phyloP scores from a whole-genome alignment of 1,139 yeast genomes.

The Suhomyces ambrosiae region DNA sequence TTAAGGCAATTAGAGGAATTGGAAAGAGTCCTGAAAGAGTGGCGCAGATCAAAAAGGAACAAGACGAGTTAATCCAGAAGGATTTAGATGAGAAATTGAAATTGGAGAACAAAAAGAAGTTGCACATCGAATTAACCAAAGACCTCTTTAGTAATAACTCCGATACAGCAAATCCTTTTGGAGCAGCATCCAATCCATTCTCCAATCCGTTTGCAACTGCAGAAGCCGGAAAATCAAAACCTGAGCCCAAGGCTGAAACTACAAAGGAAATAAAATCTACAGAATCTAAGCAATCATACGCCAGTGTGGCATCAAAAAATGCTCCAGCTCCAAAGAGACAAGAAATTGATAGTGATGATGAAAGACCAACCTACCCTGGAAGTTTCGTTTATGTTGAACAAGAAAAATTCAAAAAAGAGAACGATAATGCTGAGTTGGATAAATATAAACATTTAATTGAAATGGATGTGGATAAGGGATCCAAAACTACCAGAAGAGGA shows the following conservation, averaged over 20 bases:
- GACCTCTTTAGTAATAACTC: conserved; percentile 37
- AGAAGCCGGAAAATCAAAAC: conserved; percentile 3
- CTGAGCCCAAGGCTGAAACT: conserved; percentile 7
- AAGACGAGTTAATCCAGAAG: conserved; percentile 35
- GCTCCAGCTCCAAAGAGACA: conserved; percentile 8
- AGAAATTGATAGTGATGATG: conserved; percentile 12
- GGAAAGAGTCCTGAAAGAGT: conserved; percentile 57
- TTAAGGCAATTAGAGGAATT: conserved; percentile 76
- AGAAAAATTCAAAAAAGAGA: conserved; percentile 52
- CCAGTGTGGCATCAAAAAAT: conserved; percentile 25
- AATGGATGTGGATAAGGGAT: conserved; percentile 28
- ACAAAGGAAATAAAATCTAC: background rate
- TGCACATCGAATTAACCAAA: conserved; percentile 46
- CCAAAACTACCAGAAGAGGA: conserved; percentile 15
- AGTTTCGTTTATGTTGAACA: conserved; percentile 68
- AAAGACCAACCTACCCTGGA: conserved; percentile 59
- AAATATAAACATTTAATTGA: conserved; percentile 54
- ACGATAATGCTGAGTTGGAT: conserved; percentile 43
- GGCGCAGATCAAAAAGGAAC: conserved; percentile 39
- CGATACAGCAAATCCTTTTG: conserved; percentile 27
- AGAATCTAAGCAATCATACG: conserved; percentile 21
- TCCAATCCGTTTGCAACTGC: conserved; percentile 26
- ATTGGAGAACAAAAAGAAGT: conserved; percentile 25
- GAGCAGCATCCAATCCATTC: conserved; percentile 14
- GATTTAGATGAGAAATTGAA: conserved; percentile 26